These are phyloP conservation scores for Phytophthora rubi DNA, from an alignment of 352 stramenopile genomes.

Conservation along the genomic window DNA sequence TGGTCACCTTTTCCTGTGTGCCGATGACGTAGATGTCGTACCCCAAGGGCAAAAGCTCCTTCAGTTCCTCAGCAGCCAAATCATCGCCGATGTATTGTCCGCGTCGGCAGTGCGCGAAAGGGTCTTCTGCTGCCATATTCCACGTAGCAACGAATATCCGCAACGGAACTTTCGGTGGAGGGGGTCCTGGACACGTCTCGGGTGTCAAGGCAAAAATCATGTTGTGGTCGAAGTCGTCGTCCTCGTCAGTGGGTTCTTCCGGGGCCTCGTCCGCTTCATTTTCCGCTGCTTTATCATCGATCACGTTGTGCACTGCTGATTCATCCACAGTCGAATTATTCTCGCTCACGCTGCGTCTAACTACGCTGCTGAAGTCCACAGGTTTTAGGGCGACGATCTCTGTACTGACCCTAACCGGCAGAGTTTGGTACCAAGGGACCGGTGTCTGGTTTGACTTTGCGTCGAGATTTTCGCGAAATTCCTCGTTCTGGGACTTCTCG, in stretches of 20 bases:
- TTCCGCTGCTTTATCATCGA: neutral
- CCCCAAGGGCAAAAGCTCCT: slow-evolving; percentile 56
- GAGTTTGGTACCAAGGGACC: neutral
- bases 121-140: slow-evolving; percentile 80
- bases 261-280: neutral
- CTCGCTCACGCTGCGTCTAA: neutral
- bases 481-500: slow-evolving; percentile 7
- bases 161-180: slow-evolving; percentile 25
- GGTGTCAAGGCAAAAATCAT: slow-evolving; percentile 42
- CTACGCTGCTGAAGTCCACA: neutral
- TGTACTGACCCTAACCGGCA: slow-evolving; percentile 13
- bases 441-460: neutral
- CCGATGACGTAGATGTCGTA: slow-evolving; percentile 84
- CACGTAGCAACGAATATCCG: slow-evolving; percentile 74
- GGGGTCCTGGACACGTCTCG: slow-evolving; percentile 38
- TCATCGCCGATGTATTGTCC: slow-evolving; percentile 56
- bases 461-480: neutral
- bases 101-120: slow-evolving; percentile 44
- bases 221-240: slow-evolving; percentile 35
- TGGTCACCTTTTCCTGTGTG: slow-evolving; percentile 75
- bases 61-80: slow-evolving; percentile 40
- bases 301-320: neutral
- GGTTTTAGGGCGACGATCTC: neutral
- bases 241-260: neutral
- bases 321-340: neutral